Percentiles rank a stretch among this genome's conserved stretches.
Conservation (phyloP, 169 alveolate genomes). For the Perkinsus olseni region DNA sequence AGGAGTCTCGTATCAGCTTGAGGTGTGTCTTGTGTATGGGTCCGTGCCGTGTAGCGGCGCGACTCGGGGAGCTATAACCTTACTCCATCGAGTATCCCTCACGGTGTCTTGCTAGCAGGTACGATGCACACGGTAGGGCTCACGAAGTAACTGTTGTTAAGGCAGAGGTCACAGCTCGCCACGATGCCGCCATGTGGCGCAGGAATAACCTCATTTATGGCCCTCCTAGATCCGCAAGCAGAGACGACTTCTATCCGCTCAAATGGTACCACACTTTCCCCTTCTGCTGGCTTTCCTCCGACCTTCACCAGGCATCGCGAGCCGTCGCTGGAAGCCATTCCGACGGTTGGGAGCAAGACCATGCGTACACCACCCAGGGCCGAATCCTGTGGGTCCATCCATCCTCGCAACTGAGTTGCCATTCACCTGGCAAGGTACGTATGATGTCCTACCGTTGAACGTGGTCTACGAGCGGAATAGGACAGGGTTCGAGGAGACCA, state of each 20-base stretch:
- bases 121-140: neutral
- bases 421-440: conserved; percentile 34
- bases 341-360: conserved; percentile 7
- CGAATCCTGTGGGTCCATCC: neutral
- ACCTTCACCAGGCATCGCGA: neutral
- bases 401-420: neutral
- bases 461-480: conserved; percentile 78
- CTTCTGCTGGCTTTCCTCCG: neutral
- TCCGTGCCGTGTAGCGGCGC: neutral
- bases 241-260: neutral
- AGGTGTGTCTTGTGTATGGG: neutral
- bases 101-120: neutral
- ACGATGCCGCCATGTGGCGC: neutral
- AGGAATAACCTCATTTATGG: neutral
- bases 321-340: conserved; percentile 5
- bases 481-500: conserved; percentile 80
- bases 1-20: conserved; percentile 4
- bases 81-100: neutral
- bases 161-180: neutral
- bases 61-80: neutral
- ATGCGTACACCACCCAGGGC: neutral
- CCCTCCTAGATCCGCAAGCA: neutral
- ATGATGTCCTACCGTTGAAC: conserved; percentile 71
- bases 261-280: neutral
- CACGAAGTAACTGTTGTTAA: neutral